Percentiles rank a stretch among this genome's conserved stretches.
Conservation (phyloP, 192 early-diverging fungal genomes). For the Funneliformis mosseae region DNA sequence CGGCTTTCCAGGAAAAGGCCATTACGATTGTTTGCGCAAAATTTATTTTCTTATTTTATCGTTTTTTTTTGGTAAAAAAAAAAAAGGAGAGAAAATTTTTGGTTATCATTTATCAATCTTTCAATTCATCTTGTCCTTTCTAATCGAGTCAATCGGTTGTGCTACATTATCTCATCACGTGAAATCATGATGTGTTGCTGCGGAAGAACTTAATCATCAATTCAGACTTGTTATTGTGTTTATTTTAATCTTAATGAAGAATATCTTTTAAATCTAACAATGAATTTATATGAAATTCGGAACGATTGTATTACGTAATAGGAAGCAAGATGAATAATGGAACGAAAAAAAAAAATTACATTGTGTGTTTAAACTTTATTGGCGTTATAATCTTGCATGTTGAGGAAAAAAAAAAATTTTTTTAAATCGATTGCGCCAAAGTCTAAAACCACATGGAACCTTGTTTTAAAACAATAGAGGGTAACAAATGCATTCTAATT, state of each 20-base stretch:
- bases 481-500: not conserved
- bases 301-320: not conserved
- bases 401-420: not conserved
- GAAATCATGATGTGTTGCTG: no score
- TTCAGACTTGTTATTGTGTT: no score
- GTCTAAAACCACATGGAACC: not conserved
- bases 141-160: no score
- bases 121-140: not conserved
- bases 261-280: no score
- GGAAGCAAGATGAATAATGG: not conserved
- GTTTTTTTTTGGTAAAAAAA: not conserved
- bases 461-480: not conserved
- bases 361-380: not conserved
- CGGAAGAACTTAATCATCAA: no score
- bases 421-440: not conserved
- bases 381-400: not conserved
- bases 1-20: constrained; percentile 57
- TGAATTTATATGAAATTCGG: no score
- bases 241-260: no score
- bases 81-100: not conserved
- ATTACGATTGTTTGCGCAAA: constrained; percentile 24
- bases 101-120: no score
- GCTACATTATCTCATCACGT: no score
- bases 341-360: not conserved
- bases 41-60: not conserved